A percentile compares a stretch with the other conserved stretches of the same genome.
Conservation (phyloP, 2,329 filamentous ascomycete species). For the Samsoniella hepiali region DNA sequence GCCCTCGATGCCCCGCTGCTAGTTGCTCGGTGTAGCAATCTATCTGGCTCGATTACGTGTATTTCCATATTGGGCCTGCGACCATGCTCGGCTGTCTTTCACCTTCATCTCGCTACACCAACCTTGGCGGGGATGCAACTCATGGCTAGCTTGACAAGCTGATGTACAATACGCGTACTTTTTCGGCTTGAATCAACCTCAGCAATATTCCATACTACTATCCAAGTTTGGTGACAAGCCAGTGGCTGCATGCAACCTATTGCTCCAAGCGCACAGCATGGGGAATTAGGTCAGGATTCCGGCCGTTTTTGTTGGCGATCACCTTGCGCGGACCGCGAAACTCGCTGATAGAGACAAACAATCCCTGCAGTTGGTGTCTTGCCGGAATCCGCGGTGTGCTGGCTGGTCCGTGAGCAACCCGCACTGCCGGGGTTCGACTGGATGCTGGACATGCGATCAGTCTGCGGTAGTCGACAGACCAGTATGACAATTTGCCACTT, state of each 20-base stretch:
- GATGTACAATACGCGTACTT: background rate
- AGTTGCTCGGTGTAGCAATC: conserved; percentile 1
- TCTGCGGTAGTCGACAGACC: background rate
- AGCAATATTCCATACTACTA: background rate
- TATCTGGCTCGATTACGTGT: background rate
- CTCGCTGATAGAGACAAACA: conserved; percentile 3
- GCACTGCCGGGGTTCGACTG: background rate
- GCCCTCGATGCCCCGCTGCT: background rate
- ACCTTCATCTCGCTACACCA: background rate
- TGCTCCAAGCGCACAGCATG: background rate
- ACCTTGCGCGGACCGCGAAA: background rate
- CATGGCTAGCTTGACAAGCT: background rate
- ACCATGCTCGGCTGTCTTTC: background rate
- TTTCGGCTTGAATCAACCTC: background rate
- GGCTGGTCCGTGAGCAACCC: conserved; percentile 1
- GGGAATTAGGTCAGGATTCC: background rate
- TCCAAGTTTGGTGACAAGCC: background rate
- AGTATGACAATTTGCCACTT: background rate
- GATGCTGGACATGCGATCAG: background rate
- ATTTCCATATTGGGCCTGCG: background rate
- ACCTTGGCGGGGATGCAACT: background rate
- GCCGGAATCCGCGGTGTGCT: background rate
- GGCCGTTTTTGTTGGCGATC: conserved; percentile 5
- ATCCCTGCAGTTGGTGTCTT: background rate
- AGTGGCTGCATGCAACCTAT: background rate